Conservation (phyloP, 805 yeast genomes). For the Sugiyamaella qingdaonensis region DNA sequence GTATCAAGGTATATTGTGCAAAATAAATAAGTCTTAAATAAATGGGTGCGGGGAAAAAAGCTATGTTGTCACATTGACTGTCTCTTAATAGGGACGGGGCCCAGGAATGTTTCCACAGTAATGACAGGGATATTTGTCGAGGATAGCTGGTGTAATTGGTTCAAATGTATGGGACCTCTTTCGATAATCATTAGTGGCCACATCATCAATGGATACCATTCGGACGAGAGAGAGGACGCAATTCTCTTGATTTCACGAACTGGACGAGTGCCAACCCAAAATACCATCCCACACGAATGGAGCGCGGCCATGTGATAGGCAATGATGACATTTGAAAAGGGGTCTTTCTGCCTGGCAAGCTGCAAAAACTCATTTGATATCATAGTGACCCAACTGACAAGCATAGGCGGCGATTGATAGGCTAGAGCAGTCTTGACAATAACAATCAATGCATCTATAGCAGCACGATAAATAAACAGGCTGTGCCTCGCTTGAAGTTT, state of each 20-base stretch:
- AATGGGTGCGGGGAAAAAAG: too few species aligned
- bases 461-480: neutral
- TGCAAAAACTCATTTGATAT: conserved; percentile 14
- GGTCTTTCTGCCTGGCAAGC: conserved; percentile 11
- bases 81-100: neutral
- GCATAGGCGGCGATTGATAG: neutral
- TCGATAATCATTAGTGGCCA: conserved; percentile 12
- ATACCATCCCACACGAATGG: conserved; percentile 8
- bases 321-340: conserved; percentile 14
- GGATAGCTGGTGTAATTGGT: neutral
- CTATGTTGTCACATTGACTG: too few species aligned
- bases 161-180: neutral
- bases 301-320: conserved; percentile 16
- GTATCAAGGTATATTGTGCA: neutral
- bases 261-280: conserved; percentile 19
- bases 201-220: conserved; percentile 9
- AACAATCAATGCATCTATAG: conserved; percentile 1
- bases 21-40: neutral
- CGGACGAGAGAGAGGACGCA: conserved; percentile 7
- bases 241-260: conserved; percentile 9
- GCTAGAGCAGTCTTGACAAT: neutral
- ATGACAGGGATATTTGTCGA: neutral
- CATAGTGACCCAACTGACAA: conserved; percentile 16
- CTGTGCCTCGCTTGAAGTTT: neutral
- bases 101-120: neutral